phyloP scores from a whole-genome alignment of 331 rosid genomes.

The Cydonia oblonga region DNA sequence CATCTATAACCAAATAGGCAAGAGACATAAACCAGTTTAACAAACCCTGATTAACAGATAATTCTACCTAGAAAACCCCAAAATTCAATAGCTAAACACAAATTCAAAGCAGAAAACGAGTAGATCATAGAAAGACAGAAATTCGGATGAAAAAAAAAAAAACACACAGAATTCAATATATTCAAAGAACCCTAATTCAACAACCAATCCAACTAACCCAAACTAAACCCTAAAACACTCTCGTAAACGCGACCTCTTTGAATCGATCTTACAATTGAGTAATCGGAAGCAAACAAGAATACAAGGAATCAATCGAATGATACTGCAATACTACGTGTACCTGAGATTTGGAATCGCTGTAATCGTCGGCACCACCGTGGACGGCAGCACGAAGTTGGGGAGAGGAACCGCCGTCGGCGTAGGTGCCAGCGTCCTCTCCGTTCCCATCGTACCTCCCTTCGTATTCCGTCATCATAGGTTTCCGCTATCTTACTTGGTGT shows the following conservation, averaged over 20 bases:
- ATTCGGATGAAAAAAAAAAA: not conserved
- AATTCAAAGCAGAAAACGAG: not conserved
- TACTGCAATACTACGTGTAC: conserved; percentile 12
- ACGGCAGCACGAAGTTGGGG: conserved; percentile 46
- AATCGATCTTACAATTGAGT: not conserved
- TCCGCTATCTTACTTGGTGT: not conserved
- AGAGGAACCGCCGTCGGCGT: conserved; percentile 44
- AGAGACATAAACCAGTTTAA: not conserved
- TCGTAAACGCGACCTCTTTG: not conserved
- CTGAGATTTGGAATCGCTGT: conserved; percentile 62
- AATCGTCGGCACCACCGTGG: conserved; percentile 36
- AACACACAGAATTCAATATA: not conserved
- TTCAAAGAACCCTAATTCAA: not conserved
- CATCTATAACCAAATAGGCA: not conserved
- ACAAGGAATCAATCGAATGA: not conserved
- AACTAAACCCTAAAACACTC: not conserved
- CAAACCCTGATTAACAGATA: not conserved
- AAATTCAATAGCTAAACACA: not conserved
- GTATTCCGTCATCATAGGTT: conserved; percentile 56
- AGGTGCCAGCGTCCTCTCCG: conserved; percentile 41
- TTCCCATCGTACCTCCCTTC: conserved; percentile 66
- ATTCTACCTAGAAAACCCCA: not conserved
- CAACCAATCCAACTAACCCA: not conserved
- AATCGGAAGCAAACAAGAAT: not conserved
- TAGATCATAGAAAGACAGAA: not conserved